Base-by-base conservation (phyloP, 192 early-diverging fungal genomes). In the Umbelopsis ramanniana region DNA sequence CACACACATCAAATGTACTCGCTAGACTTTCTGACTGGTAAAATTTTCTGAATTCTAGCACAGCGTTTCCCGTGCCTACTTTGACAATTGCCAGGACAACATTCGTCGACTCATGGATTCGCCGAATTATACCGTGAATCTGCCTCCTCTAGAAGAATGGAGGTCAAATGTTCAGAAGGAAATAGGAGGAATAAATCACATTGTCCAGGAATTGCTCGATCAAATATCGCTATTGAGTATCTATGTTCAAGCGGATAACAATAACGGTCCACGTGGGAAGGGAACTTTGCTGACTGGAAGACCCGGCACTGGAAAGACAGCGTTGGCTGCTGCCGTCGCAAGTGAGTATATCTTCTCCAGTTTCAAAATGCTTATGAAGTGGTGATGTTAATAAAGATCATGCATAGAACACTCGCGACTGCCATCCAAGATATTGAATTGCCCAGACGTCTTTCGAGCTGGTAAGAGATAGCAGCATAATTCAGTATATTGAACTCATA, bases 271-370 rank as follows among this genome's bases (percentile, higher is more conserved):
- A 37, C 57, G 57, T 37, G 57, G 57, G 14, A 87, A 85, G 53
- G 86, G 86, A 7, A 72, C 82, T 23, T 35, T 85, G 38, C 48
- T 87, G 12, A 79, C 53, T 53, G 86, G 86, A 29, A 81, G 72
- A 29, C 86, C 86, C n/a, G 86, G 86, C 6, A 84, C 80, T 14
- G 86, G 86, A 38, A 87, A 87, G 71, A 87, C 84, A 33, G 71
- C 63, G 26, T 68, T 87, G 12, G 83, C 86, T 45, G 76, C 78
- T 3, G 43, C 71, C 50, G 63, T 87, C 35, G 80, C 84, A 17
- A 72, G 77, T 74, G 54, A 67, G 69, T 54, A 0, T 8, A 6
- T 3, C 8, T 57, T 40, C 14, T 47, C 46, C 15, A 9, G 55
- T 48, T 2, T 57, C 29, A 68, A 46, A 53, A 35, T 33, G 14